Evolutionary conservation across 305 asterid species (phyloP).

Genomic region (Fraxinus nigra): DNA sequence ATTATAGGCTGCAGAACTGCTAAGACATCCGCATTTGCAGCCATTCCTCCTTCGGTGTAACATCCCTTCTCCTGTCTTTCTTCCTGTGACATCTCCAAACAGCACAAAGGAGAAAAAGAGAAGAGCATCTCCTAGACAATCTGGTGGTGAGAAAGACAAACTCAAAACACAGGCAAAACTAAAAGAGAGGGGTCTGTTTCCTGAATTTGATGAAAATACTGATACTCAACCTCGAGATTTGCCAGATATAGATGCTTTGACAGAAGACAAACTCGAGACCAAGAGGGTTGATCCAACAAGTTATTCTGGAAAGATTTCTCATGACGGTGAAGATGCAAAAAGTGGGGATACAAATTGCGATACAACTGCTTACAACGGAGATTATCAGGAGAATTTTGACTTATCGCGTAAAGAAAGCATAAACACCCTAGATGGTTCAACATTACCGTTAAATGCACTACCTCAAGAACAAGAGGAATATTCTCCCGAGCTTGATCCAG

Average conservation of each 20-base stretch:
- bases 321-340: slow-evolving; percentile 40
- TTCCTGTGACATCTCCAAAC: slow-evolving; percentile 67
- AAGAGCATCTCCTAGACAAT: slow-evolving; percentile 37
- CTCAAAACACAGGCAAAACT: slow-evolving; percentile 29
- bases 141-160: slow-evolving; percentile 32
- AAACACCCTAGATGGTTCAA: slow-evolving; percentile 27
- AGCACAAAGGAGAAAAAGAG: slow-evolving; percentile 46
- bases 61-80: slow-evolving; percentile 72
- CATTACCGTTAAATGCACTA: slow-evolving; percentile 29
- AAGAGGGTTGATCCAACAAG: slow-evolving; percentile 42
- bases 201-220: slow-evolving; percentile 28
- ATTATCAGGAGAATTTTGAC: slow-evolving; percentile 31
- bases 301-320: slow-evolving; percentile 34
- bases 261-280: slow-evolving; percentile 35
- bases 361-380: slow-evolving; percentile 34
- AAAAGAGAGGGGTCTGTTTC: slow-evolving; percentile 27
- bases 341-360: slow-evolving; percentile 36
- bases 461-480: slow-evolving; percentile 39
- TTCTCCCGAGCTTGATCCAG: slow-evolving; percentile 23
- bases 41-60: slow-evolving; percentile 77
- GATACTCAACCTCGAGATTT: slow-evolving; percentile 24
- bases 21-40: slow-evolving; percentile 87
- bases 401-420: slow-evolving; percentile 34
- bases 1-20: slow-evolving; percentile 85
- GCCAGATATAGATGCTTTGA: slow-evolving; percentile 10